A percentile compares a stretch with the other conserved stretches of the same genome.
phyloP scores from a whole-genome alignment of 768 basidiomycete genomes.

The Hemileccinum impolitum region DNA sequence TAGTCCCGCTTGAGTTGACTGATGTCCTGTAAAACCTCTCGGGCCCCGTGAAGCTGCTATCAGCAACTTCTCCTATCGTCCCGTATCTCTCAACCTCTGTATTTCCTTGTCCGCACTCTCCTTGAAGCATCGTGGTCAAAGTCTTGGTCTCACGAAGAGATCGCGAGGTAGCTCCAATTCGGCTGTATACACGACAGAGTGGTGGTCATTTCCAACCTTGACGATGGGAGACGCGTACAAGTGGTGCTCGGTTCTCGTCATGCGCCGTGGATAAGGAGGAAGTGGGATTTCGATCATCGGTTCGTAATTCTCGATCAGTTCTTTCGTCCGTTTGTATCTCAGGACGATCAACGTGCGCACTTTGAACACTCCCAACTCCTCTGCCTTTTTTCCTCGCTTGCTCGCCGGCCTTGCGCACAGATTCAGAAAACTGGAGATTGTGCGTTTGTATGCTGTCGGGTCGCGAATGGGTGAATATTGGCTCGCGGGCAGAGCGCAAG shows the following conservation, averaged over 20 bases:
- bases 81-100: constrained; percentile 17
- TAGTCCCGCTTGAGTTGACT: constrained; percentile 1
- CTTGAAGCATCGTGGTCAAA: constrained; percentile 40
- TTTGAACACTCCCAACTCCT: constrained; percentile 14
- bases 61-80: constrained; percentile 20
- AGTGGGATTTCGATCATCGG: constrained; percentile 29
- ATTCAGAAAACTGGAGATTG: constrained; percentile 18
- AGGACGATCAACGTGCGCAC: constrained; percentile 19
- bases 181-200: constrained; percentile 50
- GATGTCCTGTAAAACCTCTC: constrained; percentile 2
- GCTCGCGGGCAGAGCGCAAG: constrained; percentile 22
- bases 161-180: constrained; percentile 51
- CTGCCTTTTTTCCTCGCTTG: constrained; percentile 4
- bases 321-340: constrained; percentile 16
- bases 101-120: constrained; percentile 27
- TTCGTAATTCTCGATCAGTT: constrained; percentile 23
- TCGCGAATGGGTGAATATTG: constrained; percentile 10
- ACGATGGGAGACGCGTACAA: constrained; percentile 43
- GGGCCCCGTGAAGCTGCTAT: constrained; percentile 9
- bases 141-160: constrained; percentile 29
- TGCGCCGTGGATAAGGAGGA: constrained; percentile 18
- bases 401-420: not conserved
- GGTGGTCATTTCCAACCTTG: constrained; percentile 44
- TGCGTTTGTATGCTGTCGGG: constrained; percentile 33
- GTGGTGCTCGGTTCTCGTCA: constrained; percentile 39